Percentiles rank a stretch among this genome's conserved stretches.
Evolutionary conservation across 2,329 filamentous ascomycete genomes (phyloP).

Genomic region (Clarireedia homoeocarpa): DNA sequence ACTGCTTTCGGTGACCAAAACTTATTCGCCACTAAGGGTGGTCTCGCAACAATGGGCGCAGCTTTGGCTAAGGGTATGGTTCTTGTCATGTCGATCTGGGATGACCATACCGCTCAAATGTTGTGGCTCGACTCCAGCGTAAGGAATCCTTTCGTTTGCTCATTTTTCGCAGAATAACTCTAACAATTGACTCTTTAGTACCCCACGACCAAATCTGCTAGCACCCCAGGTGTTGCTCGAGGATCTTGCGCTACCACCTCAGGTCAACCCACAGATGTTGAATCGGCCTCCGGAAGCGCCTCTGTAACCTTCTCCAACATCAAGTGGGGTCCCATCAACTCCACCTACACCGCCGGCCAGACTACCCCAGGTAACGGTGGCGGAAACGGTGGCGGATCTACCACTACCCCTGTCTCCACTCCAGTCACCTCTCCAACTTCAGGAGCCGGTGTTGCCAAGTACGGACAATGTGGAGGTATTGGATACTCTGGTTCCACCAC

Average conservation of each 20-base stretch:
- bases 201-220: slow-evolving; percentile 40
- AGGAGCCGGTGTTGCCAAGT: slow-evolving; percentile 9
- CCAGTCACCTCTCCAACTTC: not conserved
- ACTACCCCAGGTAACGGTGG: not conserved
- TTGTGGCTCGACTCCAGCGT: slow-evolving; percentile 59
- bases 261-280: slow-evolving; percentile 43
- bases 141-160: no score
- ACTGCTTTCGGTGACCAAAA: slow-evolving; percentile 45
- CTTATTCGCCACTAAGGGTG: slow-evolving; percentile 47
- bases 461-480: slow-evolving; percentile 20
- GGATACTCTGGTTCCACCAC: slow-evolving; percentile 14
- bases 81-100: slow-evolving; percentile 55
- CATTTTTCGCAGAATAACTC: no score
- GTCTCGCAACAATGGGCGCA: slow-evolving; percentile 45
- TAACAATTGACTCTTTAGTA: slow-evolving; percentile 34
- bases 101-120: slow-evolving; percentile 56
- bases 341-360: slow-evolving; percentile 20
- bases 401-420: not conserved
- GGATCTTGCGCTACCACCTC: slow-evolving; percentile 46
- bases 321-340: slow-evolving; percentile 29
- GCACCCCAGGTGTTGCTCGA: slow-evolving; percentile 41
- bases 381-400: not conserved
- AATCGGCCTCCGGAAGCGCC: slow-evolving; percentile 39
- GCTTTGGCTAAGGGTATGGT: slow-evolving; percentile 51
- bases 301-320: slow-evolving; percentile 33